phyloP scores from a whole-genome alignment of 208 protist genomes.

The Jaenimonas drosophilae region DNA sequence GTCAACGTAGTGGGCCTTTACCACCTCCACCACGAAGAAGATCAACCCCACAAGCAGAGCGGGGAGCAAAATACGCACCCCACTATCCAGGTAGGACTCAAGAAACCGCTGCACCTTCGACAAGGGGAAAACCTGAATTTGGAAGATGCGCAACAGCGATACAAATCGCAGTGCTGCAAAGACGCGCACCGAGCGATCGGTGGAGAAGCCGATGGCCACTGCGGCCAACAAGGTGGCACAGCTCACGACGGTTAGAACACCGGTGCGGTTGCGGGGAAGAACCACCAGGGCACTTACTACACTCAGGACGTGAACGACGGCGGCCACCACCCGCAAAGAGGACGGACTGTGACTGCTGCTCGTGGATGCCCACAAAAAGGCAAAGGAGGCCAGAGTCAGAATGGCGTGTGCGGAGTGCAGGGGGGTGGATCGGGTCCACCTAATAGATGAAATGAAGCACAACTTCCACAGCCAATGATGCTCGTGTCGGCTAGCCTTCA shows the following conservation, averaged over 20 bases:
- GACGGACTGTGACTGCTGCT: conserved; percentile 12
- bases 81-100: conserved; percentile 33
- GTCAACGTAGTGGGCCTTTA: conserved; percentile 45
- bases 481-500: no score
- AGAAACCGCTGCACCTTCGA: conserved; percentile 17
- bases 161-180: conserved; percentile 35
- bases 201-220: no score
- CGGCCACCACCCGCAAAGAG: conserved; percentile 13
- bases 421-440: conserved; percentile 2
- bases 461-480: no score
- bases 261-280: conserved; percentile 41
- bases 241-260: conserved; percentile 26
- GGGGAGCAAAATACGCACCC: conserved; percentile 36
- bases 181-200: conserved; percentile 20
- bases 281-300: conserved; percentile 24
- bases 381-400: conserved; percentile 38
- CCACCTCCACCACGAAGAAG: conserved; percentile 40
- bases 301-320: conserved; percentile 40
- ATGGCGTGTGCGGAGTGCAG: conserved; percentile 31
- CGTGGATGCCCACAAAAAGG: conserved; percentile 50
- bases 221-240: conserved; percentile 12
- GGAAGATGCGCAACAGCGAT: conserved; percentile 48
- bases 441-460: no score
- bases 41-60: conserved; percentile 27
- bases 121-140: conserved; percentile 51